Base-by-base conservation (phyloP, 352 stramenopile genomes). In the Globisporangium cystogenes region DNA sequence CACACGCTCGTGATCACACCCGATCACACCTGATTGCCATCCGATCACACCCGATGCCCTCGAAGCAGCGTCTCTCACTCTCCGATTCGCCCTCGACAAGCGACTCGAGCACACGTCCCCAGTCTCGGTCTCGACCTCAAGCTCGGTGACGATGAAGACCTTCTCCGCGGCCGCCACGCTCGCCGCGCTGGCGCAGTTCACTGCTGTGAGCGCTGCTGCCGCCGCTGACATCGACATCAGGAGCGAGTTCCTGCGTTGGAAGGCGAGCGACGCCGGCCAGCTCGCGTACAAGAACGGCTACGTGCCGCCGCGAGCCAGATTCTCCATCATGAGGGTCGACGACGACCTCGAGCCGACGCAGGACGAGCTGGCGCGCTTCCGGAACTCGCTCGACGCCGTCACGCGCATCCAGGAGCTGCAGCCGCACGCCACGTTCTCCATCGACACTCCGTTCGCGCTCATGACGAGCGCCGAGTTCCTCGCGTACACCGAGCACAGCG, bases 381-480 rank as follows among this genome's bases (percentile, higher is more conserved):
- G 44, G 33, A 33, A 37, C 29, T 42, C 51, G 0, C 31, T 43
- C 6, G 41, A 49, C 7, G 7, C 12, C 33, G 74, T 89, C 53
- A 59, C 72, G 40, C 54, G 72, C 20, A 61, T 59, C 15, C 67
- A 85, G 59, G 55, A 53, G 5, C 51, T 52, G 4, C 86, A 90
- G 52, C 74, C 79, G 2, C 62, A 76, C n/a, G 80, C 80, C 1
- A 20, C 61, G 41, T 89, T 89, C 68, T 83, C 76, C 7, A 70
- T 57, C 12, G 65, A 89, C 43, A 83, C 76, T 46, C 77, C 73
- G 12, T 91, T 91, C 57, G 70, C 77, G 10, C 59, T 91, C 18
- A 68, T 91, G 59, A 87, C 77, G 15, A 57, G 80, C 3, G 62
- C 80, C 1, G 80, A 91, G 51, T 89, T 91, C 44, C 51, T 48